phyloP scores from a whole-genome alignment of 2,329 filamentous ascomycete species.

The Fusarium sp. region DNA sequence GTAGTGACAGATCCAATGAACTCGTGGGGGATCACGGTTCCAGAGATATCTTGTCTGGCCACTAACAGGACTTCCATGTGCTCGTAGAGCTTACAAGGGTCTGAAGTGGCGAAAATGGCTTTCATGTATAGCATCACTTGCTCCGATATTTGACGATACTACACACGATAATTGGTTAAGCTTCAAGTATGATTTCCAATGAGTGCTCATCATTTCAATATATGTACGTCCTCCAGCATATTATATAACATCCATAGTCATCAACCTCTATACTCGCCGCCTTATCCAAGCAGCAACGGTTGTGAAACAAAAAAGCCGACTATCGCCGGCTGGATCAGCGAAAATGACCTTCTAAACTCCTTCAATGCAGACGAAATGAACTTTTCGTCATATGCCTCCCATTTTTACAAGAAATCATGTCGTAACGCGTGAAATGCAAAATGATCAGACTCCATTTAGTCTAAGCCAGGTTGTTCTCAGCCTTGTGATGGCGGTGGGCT shows the following conservation, averaged over 20 bases:
- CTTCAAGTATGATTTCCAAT: background rate
- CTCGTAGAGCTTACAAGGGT: background rate
- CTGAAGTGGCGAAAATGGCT: background rate
- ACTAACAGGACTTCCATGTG: fast-evolving
- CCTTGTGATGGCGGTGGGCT: constrained; percentile 63
- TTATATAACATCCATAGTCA: constrained; percentile 26
- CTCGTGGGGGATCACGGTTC: constrained; percentile 5
- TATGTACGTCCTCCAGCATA: constrained; percentile 32
- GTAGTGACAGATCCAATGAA: constrained; percentile 14
- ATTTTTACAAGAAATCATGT: constrained; percentile 34
- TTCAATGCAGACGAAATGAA: constrained; percentile 3
- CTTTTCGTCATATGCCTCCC: background rate
- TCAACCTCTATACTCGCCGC: constrained; percentile 18
- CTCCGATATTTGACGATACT: background rate
- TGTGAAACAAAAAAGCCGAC: constrained; percentile 12
- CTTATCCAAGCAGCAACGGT: constrained; percentile 1
- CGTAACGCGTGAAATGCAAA: constrained; percentile 38
- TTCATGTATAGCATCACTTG: background rate
- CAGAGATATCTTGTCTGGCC: too few relatives aligned
- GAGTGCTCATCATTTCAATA: constrained; percentile 10
- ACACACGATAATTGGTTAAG: background rate
- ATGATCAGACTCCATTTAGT: background rate
- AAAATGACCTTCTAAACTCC: constrained; percentile 21
- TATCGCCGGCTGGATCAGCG: constrained; percentile 8
- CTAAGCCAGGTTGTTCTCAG: constrained; percentile 43